Percentiles rank a stretch among this genome's conserved stretches.
phyloP scores from a whole-genome alignment of 768 basidiomycete species.

The Chalciporus sphaerocephalus region DNA sequence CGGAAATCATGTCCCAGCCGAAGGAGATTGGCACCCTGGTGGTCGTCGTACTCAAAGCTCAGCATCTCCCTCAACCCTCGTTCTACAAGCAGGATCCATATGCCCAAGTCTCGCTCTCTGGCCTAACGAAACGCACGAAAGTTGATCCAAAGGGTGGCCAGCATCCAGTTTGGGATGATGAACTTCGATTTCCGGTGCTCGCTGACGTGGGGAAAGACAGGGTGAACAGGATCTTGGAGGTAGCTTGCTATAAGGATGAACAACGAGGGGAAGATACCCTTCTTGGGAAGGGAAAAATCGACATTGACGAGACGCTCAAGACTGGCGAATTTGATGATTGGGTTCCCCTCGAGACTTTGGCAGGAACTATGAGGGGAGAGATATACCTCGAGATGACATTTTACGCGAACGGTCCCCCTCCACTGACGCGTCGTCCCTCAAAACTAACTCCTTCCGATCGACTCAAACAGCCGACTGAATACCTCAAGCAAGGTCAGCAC shows the following conservation, averaged over 20 bases:
- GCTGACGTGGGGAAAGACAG: slow-evolving; percentile 50
- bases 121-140: slow-evolving; percentile 62
- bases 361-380: slow-evolving; percentile 74
- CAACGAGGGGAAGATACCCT: slow-evolving; percentile 61
- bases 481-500: slow-evolving; percentile 20
- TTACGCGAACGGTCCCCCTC: slow-evolving; percentile 66
- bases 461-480: slow-evolving; percentile 39
- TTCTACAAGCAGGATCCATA: slow-evolving; percentile 93
- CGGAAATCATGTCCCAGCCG: slow-evolving; percentile 23
- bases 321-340: slow-evolving; percentile 91
- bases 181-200: slow-evolving; percentile 72
- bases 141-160: slow-evolving; percentile 86
- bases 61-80: slow-evolving; percentile 77
- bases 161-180: slow-evolving; percentile 90
- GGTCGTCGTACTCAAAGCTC: slow-evolving; percentile 80
- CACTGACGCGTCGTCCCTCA: slow-evolving; percentile 48
- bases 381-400: slow-evolving; percentile 93
- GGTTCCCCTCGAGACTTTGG: slow-evolving; percentile 56
- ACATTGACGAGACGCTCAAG: slow-evolving; percentile 73
- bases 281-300: slow-evolving; percentile 70
- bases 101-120: slow-evolving; percentile 57
- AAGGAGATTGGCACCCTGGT: slow-evolving; percentile 76
- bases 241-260: slow-evolving; percentile 82
- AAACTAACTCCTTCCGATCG: slow-evolving; percentile 51
- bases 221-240: slow-evolving; percentile 52